Base-by-base conservation (phyloP, 2,329 filamentous ascomycete species). In the Dactylellina cionopaga region DNA sequence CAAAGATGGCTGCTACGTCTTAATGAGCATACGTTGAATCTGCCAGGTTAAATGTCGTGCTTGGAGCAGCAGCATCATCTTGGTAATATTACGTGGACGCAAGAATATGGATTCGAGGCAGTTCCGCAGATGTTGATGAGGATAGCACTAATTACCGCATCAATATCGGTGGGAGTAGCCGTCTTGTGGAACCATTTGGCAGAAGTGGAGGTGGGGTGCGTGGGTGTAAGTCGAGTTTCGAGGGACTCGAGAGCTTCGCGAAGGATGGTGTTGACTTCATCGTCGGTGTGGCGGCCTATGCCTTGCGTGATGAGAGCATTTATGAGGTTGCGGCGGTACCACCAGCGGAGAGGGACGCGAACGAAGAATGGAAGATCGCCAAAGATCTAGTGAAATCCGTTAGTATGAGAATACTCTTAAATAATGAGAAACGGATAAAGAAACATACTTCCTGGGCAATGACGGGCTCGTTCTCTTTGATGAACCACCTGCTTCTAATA, bases 181-280 rank as follows among this genome's bases (percentile, higher is more conserved):
- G 68, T 72, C 11, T 51, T 54, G 29, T 72, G 68, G 44, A 72
- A 72, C 68, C 68, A 72, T 33, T 64, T 51, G 3, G 59, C 22
- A 11, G 29, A n/a, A 15, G 17, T 22, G 24, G 33, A 17, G 11
- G 37, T 33, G 7, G 35, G 24, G 17, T 27, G 46, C 17, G 52
- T 46, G 0, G 59, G 59, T 3, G 68, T 31, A 15, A 72, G 44
- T 13, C 68, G 68, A 9, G 44, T 47, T 29, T 65, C 59, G n/a
- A 72, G 52, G n/a, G 43, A 47, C 13, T 37, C 22, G 31, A 72
- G 54, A 6, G 68, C 68, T 22, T 72, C 68, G 11, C 52, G 59
- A 15, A 72, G 68, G n/a, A 72, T 72, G 15, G 35, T 46, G 10
- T 72, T 37, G 37, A 64, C 49, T 31, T 72, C 68, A 9, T 31